Evolutionary conservation across 2,329 filamentous ascomycete species (phyloP).

Genomic region (Chaetomiaceae sp.): DNA sequence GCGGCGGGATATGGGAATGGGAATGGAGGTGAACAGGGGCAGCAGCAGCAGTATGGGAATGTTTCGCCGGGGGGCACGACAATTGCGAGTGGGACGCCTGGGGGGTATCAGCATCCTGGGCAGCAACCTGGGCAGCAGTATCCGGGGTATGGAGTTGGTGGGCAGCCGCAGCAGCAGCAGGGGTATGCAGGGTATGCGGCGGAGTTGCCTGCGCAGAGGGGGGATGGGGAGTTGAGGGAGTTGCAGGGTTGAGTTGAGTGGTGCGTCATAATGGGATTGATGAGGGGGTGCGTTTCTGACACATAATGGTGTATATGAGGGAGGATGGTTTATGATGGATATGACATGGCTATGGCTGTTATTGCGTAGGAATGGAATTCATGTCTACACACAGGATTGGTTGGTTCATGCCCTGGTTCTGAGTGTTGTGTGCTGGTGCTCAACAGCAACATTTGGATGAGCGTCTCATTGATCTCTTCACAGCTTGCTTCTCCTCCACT

Average conservation of each 20-base stretch:
- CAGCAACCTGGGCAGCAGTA: slow-evolving; percentile 9
- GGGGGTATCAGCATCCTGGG: slow-evolving; percentile 8
- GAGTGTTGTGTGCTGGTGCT: too few relatives aligned
- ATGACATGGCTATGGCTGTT: not conserved
- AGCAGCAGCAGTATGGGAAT: not conserved
- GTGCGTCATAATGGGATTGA: too few relatives aligned
- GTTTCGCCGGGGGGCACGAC: not conserved
- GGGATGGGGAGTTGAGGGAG: slow-evolving; percentile 33
- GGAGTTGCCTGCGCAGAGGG: slow-evolving; percentile 31
- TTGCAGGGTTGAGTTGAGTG: slow-evolving; percentile 23
- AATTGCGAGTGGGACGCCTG: not conserved
- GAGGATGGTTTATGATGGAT: not conserved
- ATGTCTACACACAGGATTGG: not conserved
- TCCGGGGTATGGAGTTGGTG: too few relatives aligned
- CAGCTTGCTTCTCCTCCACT: slow-evolving; percentile 30
- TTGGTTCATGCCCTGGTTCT: too few relatives aligned
- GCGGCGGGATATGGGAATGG: too few relatives aligned
- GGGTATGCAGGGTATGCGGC: slow-evolving; percentile 18
- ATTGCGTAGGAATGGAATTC: not conserved
- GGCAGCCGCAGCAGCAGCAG: slow-evolving; percentile 4
- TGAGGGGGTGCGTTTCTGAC: too few relatives aligned
- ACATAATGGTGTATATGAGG: not conserved
- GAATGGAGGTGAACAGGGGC: not conserved
- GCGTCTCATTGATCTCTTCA: not conserved
- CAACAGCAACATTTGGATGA: too few relatives aligned